phyloP scores from a whole-genome alignment of 768 basidiomycete genomes.

The Auriscalpium microsporum region DNA sequence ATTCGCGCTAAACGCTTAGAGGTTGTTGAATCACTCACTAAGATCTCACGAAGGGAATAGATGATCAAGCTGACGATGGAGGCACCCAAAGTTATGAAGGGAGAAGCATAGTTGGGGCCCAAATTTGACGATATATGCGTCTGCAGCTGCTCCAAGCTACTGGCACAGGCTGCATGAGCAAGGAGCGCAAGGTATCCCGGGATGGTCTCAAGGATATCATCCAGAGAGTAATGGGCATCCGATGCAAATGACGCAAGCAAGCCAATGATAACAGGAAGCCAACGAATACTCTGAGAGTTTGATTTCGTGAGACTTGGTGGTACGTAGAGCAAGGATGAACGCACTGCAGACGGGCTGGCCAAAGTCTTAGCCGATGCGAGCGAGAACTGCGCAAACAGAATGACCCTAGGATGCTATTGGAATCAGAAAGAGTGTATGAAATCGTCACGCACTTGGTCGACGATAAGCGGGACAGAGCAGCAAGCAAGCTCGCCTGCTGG shows the following conservation, averaged over 20 bases:
- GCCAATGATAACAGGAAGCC: constrained; percentile 37
- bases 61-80: constrained; percentile 55
- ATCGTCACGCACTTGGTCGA: constrained; percentile 46
- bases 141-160: constrained; percentile 54
- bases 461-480: constrained; percentile 60
- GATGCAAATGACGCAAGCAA: constrained; percentile 48
- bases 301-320: neutral
- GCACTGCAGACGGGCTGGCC: constrained; percentile 39
- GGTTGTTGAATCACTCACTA: constrained; percentile 34
- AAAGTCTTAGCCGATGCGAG: constrained; percentile 55
- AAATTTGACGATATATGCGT: constrained; percentile 49
- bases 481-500: constrained; percentile 58
- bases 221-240: constrained; percentile 39
- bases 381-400: constrained; percentile 64
- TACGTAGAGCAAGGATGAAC: constrained; percentile 11
- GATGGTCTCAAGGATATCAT: constrained; percentile 34
- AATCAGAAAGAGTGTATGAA: neutral
- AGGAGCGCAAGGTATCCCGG: constrained; percentile 63
- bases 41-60: constrained; percentile 48
- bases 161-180: constrained; percentile 51
- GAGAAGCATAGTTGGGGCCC: constrained; percentile 46
- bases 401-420: constrained; percentile 39
- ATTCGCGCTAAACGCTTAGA: neutral
- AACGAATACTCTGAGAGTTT: constrained; percentile 39
- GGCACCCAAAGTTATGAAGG: constrained; percentile 53